Evolutionary conservation across 164 flowering plant species (phyloP).

Genomic region (Tinospora cordifolia): DNA sequence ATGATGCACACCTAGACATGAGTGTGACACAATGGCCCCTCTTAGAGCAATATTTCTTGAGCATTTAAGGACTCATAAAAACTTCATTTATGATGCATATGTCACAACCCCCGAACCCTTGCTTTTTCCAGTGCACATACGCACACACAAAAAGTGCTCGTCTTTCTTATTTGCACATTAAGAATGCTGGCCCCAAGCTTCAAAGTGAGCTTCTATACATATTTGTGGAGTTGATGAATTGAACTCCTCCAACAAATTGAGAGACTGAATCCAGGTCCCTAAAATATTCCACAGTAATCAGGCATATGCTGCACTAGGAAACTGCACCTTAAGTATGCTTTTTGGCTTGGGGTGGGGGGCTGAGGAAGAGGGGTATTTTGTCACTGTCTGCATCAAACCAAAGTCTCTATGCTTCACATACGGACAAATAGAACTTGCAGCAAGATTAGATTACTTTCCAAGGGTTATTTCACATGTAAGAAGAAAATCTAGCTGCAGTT

Average conservation of each 20-base stretch:
- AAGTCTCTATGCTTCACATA: not conserved
- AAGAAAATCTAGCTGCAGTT: not conserved
- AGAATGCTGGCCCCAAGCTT: too few relatives aligned
- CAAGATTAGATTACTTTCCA: not conserved
- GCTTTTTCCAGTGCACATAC: too few relatives aligned
- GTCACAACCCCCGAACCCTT: too few relatives aligned
- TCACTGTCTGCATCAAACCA: too few relatives aligned
- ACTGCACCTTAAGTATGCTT: too few relatives aligned
- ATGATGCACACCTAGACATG: too few relatives aligned
- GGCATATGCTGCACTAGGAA: not conserved
- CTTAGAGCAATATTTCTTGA: not conserved
- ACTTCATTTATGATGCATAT: not conserved
- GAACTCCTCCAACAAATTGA: not conserved
- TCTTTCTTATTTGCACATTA: too few relatives aligned
- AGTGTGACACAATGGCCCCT: too few relatives aligned
- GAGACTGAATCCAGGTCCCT: not conserved
- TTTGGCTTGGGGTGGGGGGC: too few relatives aligned
- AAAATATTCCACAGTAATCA: not conserved
- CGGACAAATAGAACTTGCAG: not conserved
- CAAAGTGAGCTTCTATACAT: not conserved
- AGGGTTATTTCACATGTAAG: not conserved
- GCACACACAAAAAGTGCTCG: too few relatives aligned
- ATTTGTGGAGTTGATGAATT: not conserved
- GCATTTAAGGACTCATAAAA: not conserved
- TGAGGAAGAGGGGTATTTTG: too few relatives aligned